These are phyloP conservation scores for Pichia sp. DNA, from an alignment of 1,139 yeast genomes.

Conservation along the genomic window DNA sequence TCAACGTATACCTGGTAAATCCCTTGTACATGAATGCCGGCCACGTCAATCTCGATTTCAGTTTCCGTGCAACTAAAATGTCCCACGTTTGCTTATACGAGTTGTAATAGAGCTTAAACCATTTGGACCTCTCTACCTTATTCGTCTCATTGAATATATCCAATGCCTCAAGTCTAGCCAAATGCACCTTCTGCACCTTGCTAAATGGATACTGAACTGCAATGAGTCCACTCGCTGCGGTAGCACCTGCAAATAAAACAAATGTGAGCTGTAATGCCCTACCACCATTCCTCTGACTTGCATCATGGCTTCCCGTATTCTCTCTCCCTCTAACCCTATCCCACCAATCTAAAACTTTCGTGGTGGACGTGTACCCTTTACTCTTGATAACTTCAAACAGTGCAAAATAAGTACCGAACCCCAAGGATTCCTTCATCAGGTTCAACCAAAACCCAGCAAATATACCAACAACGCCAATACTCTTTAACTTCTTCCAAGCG, in stretches of 20 bases:
- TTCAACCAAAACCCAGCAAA: constrained; percentile 84
- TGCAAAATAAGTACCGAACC: constrained; percentile 81
- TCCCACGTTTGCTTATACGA: constrained; percentile 68
- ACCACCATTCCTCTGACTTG: constrained; percentile 35
- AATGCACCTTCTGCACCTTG: constrained; percentile 73
- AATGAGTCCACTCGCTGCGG: constrained; percentile 73
- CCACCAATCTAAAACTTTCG: constrained; percentile 25
- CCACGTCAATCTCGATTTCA: constrained; percentile 51
- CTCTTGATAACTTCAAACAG: constrained; percentile 80
- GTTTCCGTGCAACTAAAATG: constrained; percentile 49
- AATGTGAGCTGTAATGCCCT: constrained; percentile 57
- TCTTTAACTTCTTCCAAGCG: constrained; percentile 58
- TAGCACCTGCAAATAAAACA: constrained; percentile 79
- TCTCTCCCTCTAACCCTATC: constrained; percentile 12
- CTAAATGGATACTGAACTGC: constrained; percentile 78
- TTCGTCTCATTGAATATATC: constrained; percentile 54
- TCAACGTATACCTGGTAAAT: constrained; percentile 60
- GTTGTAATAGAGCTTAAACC: constrained; percentile 49
- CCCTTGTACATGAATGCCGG: constrained; percentile 71
- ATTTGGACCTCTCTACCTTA: constrained; percentile 27
- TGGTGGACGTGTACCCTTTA: constrained; percentile 47
- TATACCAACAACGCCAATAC: constrained; percentile 76
- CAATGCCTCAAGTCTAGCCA: constrained; percentile 70
- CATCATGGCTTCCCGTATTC: constrained; percentile 28
- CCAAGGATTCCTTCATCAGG: constrained; percentile 70